Evolutionary conservation across 2,329 filamentous ascomycete genomes (phyloP).

Genomic region (Fusarium austroafricanum): DNA sequence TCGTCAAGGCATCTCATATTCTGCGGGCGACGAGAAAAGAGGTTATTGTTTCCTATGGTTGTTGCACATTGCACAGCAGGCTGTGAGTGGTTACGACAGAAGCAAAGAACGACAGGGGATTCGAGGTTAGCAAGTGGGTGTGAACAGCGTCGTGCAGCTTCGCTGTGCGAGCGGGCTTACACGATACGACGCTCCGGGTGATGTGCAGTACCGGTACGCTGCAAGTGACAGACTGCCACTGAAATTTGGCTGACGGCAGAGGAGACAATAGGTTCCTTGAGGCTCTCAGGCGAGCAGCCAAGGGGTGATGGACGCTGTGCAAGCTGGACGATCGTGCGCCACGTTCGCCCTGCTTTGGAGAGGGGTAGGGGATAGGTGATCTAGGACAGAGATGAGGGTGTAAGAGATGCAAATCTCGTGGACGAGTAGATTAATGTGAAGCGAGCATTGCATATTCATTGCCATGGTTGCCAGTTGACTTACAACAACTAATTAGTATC

Average conservation of each 20-base stretch:
- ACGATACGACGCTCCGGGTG: constrained; percentile 30
- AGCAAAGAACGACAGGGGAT: constrained; percentile 27
- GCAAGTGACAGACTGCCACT: constrained; percentile 19
- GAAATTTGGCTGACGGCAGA: constrained; percentile 9
- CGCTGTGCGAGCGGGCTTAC: constrained; percentile 18
- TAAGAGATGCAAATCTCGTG: constrained; percentile 30
- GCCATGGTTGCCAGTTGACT: constrained; percentile 16
- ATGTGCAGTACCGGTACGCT: constrained; percentile 13
- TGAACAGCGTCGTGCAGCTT: constrained; percentile 30
- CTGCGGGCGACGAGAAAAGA: constrained; percentile 44
- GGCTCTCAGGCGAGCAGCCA: constrained; percentile 36
- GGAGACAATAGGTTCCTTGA: constrained; percentile 32
- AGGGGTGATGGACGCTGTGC: constrained; percentile 31
- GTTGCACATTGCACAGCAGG: constrained; percentile 42
- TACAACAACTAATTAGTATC: neutral
- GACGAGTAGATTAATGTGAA: constrained; percentile 44
- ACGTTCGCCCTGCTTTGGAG: constrained; percentile 44
- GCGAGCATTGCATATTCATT: constrained; percentile 28
- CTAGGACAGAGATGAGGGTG: constrained; percentile 33
- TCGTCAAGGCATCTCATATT: constrained; percentile 34
- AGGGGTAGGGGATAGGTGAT: constrained; percentile 29
- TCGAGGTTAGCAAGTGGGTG: constrained; percentile 24
- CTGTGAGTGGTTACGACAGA: constrained; percentile 16
- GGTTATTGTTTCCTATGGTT: constrained; percentile 23
- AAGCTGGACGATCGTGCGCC: constrained; percentile 42